Evolutionary conservation across 2,329 filamentous ascomycete species (phyloP).

Genomic region (Nemania serpens): DNA sequence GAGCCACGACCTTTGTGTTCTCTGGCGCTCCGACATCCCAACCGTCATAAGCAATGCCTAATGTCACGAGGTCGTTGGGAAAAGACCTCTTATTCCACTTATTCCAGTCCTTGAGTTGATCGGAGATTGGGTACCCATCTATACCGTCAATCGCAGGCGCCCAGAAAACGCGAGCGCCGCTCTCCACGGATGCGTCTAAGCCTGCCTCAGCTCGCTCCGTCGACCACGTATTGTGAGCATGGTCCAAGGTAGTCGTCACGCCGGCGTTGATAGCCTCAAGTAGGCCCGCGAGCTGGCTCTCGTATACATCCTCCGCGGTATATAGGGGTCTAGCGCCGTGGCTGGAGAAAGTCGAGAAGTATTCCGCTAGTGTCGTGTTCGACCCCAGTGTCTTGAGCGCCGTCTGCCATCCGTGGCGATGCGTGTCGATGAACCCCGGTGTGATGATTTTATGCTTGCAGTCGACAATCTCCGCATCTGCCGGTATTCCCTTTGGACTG

Average conservation of each 20-base stretch:
- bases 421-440: slow-evolving; percentile 62
- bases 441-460: slow-evolving; percentile 56
- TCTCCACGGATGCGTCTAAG: slow-evolving; percentile 52
- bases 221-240: slow-evolving; percentile 56
- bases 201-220: slow-evolving; percentile 49
- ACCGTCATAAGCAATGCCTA: slow-evolving; percentile 51
- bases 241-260: slow-evolving; percentile 58
- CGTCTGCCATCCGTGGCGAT: slow-evolving; percentile 62
- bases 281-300: slow-evolving; percentile 51
- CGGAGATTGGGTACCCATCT: slow-evolving; percentile 39
- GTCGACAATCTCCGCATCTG: slow-evolving; percentile 50
- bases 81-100: slow-evolving; percentile 41
- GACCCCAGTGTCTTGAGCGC: slow-evolving; percentile 57
- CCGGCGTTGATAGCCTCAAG: slow-evolving; percentile 58
- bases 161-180: slow-evolving; percentile 55
- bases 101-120: slow-evolving; percentile 48
- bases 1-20: slow-evolving; percentile 41
- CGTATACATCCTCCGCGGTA: slow-evolving; percentile 52
- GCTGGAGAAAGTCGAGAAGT: slow-evolving; percentile 49
- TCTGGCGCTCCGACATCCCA: slow-evolving; percentile 38
- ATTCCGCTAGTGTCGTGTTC: slow-evolving; percentile 56
- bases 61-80: slow-evolving; percentile 39
- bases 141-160: slow-evolving; percentile 48
- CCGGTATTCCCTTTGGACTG: slow-evolving; percentile 31
- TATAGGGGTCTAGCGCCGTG: slow-evolving; percentile 41